Evolutionary conservation across 768 basidiomycete species (phyloP), one percentile per base, ranked within the genome.

Genomic region (Exidia glandulosa): DNA sequence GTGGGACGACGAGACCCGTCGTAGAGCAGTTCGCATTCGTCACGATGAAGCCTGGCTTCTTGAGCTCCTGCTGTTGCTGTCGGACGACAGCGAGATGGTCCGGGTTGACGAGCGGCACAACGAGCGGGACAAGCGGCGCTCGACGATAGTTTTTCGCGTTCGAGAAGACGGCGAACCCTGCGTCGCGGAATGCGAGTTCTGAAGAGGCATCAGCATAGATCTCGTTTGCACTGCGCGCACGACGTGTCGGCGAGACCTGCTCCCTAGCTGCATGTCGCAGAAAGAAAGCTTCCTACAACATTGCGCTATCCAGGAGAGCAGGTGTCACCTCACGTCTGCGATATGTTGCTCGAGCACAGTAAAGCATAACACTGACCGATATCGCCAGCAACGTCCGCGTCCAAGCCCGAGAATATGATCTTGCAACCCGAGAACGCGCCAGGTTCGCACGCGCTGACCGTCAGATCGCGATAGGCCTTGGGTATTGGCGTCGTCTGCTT

Each of bases 21-120:
- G 96, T 97, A 25, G 91, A 88, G 75, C 96, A 98, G 75, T 98
- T 99, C 65, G 96, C 96, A 71, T 99, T 99, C 60, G 94, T 94
- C 63, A 99, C 87, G 71, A 99, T 94, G 77, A 92, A 98, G 2
- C 96, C 96, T 14, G 19, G 59, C 70, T 64, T 82, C 84, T 67
- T 80, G 81, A 33, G 88, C 80, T 0, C 82, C 2, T 82, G 65
- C 57, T 77, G 90, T 72, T 99, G 96, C 67, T 93, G 88, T 0
- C 81, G 78, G 67, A 99, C 77, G 65, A 98, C 89, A 64, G 82
- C 75, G 30, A 97, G 75, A 71, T 99, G 96, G 3, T 76, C 77
- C 1, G 90, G 78, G 75, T 99, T 99, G 65, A 95, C 94, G 66
- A 96, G 86, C 13, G 96, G 96, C 2, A 99, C 96, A 73, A 97